phyloP scores from a whole-genome alignment of 2,329 filamentous ascomycete species.

The Pyricularia grisea region DNA sequence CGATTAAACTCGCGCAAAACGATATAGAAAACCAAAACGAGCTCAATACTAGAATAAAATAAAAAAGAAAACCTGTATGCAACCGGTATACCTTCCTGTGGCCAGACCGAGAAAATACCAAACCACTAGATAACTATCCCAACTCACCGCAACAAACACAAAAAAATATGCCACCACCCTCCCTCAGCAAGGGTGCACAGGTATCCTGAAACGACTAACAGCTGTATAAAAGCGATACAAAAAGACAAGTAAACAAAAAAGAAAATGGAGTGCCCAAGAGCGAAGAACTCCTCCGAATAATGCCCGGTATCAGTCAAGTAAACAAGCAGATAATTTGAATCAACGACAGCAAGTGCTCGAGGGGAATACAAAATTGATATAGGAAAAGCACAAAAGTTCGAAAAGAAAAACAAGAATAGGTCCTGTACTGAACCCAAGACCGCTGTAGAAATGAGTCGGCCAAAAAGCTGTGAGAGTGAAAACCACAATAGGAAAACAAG shows the following conservation, averaged over 20 bases:
- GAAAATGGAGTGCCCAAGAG: neutral
- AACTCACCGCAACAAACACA: neutral
- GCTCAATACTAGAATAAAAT: neutral
- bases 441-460: neutral
- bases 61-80: neutral
- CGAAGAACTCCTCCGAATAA: neutral
- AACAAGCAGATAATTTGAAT: neutral
- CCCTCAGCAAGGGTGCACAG: constrained; percentile 4
- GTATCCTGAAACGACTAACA: neutral
- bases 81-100: neutral
- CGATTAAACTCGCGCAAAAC: neutral
- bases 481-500: constrained; percentile 12
- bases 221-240: neutral
- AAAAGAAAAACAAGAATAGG: neutral
- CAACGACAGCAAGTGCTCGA: neutral
- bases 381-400: neutral
- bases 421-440: constrained; percentile 5
- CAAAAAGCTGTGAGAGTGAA: constrained; percentile 5
- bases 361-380: neutral
- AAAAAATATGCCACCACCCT: constrained; percentile 3
- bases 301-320: neutral
- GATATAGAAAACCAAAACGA: neutral
- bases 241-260: neutral
- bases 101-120: neutral
- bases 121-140: neutral